Conservation (phyloP, 495 filamentous ascomycete genomes). For the Rhypophila decipiens region DNA sequence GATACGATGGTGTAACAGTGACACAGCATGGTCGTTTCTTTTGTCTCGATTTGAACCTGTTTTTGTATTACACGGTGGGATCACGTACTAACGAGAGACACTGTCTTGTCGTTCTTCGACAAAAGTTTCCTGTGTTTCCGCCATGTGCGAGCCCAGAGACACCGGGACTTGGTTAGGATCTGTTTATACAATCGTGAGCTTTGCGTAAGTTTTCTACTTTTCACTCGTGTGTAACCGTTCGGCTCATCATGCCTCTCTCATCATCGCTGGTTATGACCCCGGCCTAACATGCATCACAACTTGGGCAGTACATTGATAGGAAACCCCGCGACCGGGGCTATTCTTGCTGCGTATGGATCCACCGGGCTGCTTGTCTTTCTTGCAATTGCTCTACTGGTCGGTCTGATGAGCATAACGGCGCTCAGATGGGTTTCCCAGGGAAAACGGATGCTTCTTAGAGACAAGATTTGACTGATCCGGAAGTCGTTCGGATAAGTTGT, state of each 20-base stretch:
- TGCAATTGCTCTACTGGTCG: constrained; percentile 16
- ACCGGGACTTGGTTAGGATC: constrained; percentile 23
- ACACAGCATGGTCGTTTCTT: neutral
- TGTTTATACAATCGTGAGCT: constrained; percentile 17
- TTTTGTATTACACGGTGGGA: neutral
- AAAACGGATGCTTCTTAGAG: constrained; percentile 11
- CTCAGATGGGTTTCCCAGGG: constrained; percentile 19
- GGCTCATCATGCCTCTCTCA: no score
- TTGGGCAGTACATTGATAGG: constrained; percentile 18
- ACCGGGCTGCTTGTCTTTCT: constrained; percentile 19
- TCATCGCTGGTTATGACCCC: no score
- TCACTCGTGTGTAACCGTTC: neutral
- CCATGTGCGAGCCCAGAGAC: constrained; percentile 13
- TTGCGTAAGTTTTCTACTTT: constrained; percentile 15
- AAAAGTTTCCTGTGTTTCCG: constrained; percentile 23
- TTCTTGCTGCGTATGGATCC: constrained; percentile 11
- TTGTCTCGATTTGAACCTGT: neutral
- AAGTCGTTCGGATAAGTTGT: no score
- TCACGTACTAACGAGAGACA: neutral
- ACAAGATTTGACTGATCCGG: no score
- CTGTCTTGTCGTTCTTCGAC: no score
- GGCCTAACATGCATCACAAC: no score
- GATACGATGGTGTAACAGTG: neutral
- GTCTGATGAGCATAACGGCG: constrained; percentile 11
- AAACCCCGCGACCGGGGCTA: constrained; percentile 18